Conservation (phyloP, 768 basidiomycete species). For the Peribolospora baueri region DNA sequence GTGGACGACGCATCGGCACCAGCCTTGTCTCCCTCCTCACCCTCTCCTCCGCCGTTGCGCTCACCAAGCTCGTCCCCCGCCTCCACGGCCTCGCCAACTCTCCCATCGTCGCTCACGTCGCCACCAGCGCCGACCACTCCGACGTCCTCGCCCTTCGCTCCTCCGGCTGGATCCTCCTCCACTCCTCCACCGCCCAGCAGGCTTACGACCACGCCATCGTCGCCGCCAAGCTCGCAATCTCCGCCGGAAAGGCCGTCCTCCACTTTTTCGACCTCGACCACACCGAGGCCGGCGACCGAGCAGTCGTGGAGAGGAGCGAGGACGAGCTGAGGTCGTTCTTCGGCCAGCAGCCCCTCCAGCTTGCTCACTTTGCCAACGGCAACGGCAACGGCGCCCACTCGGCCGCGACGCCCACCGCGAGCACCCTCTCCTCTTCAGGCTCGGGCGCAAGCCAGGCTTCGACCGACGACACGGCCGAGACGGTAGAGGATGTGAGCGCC, state of each 20-base stretch:
- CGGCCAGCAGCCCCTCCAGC: slow-evolving; percentile 13
- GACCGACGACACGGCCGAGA: no score
- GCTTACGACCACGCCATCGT: slow-evolving; percentile 78
- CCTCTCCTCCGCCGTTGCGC: slow-evolving; percentile 10
- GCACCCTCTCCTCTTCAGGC: no score
- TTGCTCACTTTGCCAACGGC: neutral
- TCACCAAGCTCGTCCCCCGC: slow-evolving; percentile 39
- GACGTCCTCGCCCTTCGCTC: slow-evolving; percentile 51
- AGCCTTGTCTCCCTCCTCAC: slow-evolving; percentile 2
- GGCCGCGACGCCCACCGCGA: no score
- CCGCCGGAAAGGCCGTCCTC: slow-evolving; percentile 49
- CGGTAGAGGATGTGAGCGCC: no score
- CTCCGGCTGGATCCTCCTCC: slow-evolving; percentile 54
- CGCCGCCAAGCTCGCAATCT: slow-evolving; percentile 50
- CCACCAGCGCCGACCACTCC: slow-evolving; percentile 34
- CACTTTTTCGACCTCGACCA: slow-evolving; percentile 41
- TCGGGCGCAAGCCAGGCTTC: no score
- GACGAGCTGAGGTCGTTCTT: slow-evolving; percentile 39
- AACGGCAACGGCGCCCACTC: no score
- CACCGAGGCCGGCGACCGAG: slow-evolving; percentile 1
- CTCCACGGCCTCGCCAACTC: slow-evolving; percentile 40
- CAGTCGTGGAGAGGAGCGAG: slow-evolving; percentile 31
- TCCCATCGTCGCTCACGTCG: slow-evolving; percentile 49
- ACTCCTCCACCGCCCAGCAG: slow-evolving; percentile 51
- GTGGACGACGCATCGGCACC: neutral